Evolutionary conservation across 352 stramenopile genomes (phyloP), one percentile per base, ranked within the genome.

Genomic region (Saprolegnia parasitica): DNA sequence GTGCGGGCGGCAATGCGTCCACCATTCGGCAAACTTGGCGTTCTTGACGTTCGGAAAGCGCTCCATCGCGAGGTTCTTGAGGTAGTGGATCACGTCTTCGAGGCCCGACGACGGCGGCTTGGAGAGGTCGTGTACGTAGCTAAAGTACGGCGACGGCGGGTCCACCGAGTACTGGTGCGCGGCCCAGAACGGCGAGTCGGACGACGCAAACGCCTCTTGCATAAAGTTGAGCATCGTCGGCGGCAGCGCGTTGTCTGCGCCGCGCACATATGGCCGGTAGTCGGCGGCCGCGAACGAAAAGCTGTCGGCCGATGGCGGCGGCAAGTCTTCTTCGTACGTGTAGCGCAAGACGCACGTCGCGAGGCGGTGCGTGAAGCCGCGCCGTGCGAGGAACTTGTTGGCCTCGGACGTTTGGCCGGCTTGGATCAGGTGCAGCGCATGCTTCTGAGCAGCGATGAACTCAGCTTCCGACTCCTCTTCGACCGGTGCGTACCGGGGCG

Each of bases 1-100:
- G 67, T 86, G 77, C 0, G 82, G 82, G 56, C 82, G 79, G 74
- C 84, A 86, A 70, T 90, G 82, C n/a, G 80, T 80, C 82, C 82
- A 90, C 57, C 86, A 71, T 71, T 90, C 82, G 26, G 84, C 73
- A 68, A 72, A 82, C 18, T 54, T 80, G 24, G 78, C 73, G 20
- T 74, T 70, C 67, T 55, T 40, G 23, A 86, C 45, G n/a, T 72
- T 55, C 6, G 77, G 74, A 74, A 86, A 83, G 37, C 57, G 46
- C 11, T 26, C 47, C 18, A 62, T n/a, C 21, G 72, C 72, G 45
- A 77, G 40, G 5, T 26, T 13, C 21, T 67, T 21, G 5, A 76
- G 23, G 54, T 75, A 54, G 24, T 71, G 47, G 4, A 62, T 21
- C 47, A 78, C 74, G 62, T 79, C 64, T 26, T 78, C 75, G 20